Evolutionary conservation across 2,329 filamentous ascomycete genomes (phyloP), one percentile per base, ranked within the genome.

Genomic region (Tetracladium maxilliforme): DNA sequence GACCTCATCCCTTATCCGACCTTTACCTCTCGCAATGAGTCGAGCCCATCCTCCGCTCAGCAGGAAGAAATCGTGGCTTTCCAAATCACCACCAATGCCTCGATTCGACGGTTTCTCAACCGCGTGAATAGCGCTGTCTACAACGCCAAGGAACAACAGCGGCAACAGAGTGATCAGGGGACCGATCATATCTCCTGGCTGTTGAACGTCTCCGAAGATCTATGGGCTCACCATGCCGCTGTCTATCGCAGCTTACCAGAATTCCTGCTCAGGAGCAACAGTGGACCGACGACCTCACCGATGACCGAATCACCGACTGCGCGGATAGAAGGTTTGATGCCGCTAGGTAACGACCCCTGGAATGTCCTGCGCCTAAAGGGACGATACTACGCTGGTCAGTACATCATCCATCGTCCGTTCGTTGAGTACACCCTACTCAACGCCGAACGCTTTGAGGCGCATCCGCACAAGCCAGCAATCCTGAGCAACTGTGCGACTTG

Each of bases 391-490:
- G 42, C 44, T 0, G 44, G 41, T 0, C 40, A 44, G 10, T 44
- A 47, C 18, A 45, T 47, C 5, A 44, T 47, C 1, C 39, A 46
- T 14, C 29, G 43, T 2, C 44, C 44, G 1, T 42, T 47, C 7
- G 32, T 47, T 6, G 41, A 47, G 6, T 42, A 41, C 6, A 35
- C 38, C 0, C 14, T 46, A 6, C 31, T 45, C 4, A 44, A 47
- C 7, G 27, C 39, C 8, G 30, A 32, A 0, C 30, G 37, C 3
- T 33, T 47, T 3, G 29, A 40, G 1, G 28, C 31, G 0, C 42
- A 46, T 16, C 43, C 43, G 3, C 35, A 28, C 19, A 33, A 24
- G 4, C 34, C 31, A 0, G 33, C 30, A 1, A 36, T 47, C 7
- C 16, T 45, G 0, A 33, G 40, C 7, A 33, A 29, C 2, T 42